Conservation (phyloP, 129 eudicot species). For the Tanacetum coccineum region DNA sequence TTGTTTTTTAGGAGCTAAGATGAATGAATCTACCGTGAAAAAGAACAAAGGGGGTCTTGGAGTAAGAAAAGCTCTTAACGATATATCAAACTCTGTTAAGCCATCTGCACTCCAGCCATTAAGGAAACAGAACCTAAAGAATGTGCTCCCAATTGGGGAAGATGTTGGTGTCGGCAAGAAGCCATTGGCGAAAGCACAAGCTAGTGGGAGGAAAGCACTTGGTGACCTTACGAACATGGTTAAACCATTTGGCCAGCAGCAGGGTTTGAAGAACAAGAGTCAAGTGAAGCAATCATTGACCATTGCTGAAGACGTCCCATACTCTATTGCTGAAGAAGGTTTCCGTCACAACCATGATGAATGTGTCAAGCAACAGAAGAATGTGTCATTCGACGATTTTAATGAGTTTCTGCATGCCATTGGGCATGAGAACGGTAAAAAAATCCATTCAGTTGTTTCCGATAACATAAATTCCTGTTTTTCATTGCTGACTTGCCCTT, state of each 20-base stretch:
- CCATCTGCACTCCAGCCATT: slow-evolving; percentile 46
- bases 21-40: slow-evolving; percentile 25
- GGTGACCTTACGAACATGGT: slow-evolving; percentile 71
- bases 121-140: slow-evolving; percentile 38
- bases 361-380: slow-evolving; percentile 49
- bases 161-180: slow-evolving; percentile 40
- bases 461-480: neutral
- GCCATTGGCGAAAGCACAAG: slow-evolving; percentile 18
- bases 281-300: slow-evolving; percentile 33
- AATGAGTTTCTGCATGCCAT: slow-evolving; percentile 45
- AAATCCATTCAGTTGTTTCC: neutral
- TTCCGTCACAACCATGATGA: slow-evolving; percentile 68
- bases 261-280: slow-evolving; percentile 30
- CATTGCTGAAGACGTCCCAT: slow-evolving; percentile 29
- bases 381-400: slow-evolving; percentile 24
- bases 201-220: slow-evolving; percentile 66
- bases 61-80: slow-evolving; percentile 72
- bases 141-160: slow-evolving; percentile 48
- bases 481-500: neutral
- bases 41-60: slow-evolving; percentile 41
- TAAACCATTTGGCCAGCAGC: slow-evolving; percentile 39
- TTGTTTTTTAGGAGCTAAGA: slow-evolving; percentile 22
- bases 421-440: slow-evolving; percentile 49
- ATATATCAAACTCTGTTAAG: slow-evolving; percentile 64
- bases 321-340: slow-evolving; percentile 40